phyloP scores from a whole-genome alignment of 768 basidiomycete species.

The Lepiota venenata region DNA sequence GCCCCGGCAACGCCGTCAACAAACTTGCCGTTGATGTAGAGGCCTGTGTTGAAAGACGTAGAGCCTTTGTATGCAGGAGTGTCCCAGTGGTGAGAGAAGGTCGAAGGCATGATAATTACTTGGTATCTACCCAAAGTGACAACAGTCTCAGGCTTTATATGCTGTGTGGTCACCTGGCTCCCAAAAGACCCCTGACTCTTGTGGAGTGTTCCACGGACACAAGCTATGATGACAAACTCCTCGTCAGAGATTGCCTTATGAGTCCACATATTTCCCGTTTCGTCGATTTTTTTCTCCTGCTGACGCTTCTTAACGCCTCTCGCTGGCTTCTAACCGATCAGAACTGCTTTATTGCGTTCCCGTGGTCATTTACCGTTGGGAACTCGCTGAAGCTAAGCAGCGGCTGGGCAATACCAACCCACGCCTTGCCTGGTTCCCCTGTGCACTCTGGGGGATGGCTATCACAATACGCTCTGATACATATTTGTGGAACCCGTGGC shows the following conservation, averaged over 20 bases:
- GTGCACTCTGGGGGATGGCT: too few relatives aligned
- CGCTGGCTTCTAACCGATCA: too few relatives aligned
- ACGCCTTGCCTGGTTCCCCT: too few relatives aligned
- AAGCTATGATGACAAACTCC: background rate
- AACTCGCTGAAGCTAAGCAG: too few relatives aligned
- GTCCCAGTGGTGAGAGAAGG: conserved; percentile 49
- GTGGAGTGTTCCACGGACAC: background rate
- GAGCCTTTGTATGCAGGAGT: conserved; percentile 55
- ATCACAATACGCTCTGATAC: too few relatives aligned
- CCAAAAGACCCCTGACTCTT: background rate
- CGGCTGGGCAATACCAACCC: too few relatives aligned
- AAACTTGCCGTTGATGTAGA: conserved; percentile 75
- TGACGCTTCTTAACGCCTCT: too few relatives aligned
- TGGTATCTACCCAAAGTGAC: background rate
- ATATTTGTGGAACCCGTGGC: too few relatives aligned
- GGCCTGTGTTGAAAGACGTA: conserved; percentile 56
- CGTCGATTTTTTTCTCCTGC: background rate
- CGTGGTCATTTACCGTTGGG: too few relatives aligned
- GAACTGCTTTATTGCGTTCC: too few relatives aligned
- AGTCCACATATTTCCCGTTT: conserved; percentile 8
- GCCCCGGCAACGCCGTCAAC: conserved; percentile 48
- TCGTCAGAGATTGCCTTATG: background rate
- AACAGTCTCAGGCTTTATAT: background rate
- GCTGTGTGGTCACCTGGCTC: conserved; percentile 1
- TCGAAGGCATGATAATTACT: conserved; percentile 24